Percentiles rank a stretch among this genome's conserved stretches.
phyloP scores from a whole-genome alignment of 768 basidiomycete species.

The Collybia sordida region DNA sequence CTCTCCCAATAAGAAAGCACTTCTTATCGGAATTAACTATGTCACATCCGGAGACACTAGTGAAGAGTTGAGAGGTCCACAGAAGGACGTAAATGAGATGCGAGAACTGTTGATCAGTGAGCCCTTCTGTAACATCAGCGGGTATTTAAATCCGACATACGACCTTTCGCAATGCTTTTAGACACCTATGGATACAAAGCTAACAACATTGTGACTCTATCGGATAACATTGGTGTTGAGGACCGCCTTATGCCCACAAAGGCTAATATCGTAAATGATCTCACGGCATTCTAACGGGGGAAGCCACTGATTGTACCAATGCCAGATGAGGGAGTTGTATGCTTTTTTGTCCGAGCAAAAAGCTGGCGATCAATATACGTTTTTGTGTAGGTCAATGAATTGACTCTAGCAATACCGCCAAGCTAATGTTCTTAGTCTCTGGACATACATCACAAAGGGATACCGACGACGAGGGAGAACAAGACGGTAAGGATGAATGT shows the following conservation, averaged over 20 bases:
- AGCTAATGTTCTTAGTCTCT: not conserved
- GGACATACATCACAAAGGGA: not conserved
- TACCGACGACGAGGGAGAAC: not conserved
- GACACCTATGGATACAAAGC: not conserved
- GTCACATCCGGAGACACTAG: no score
- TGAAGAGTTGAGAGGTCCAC: not conserved
- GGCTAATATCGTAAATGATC: constrained; percentile 1
- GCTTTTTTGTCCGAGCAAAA: not conserved
- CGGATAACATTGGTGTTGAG: not conserved
- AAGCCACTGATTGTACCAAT: not conserved
- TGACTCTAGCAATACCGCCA: no score
- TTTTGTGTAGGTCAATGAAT: not conserved
- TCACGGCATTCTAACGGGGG: no score
- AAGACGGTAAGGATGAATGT: constrained; percentile 1
- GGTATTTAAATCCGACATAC: not conserved
- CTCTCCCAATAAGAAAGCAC: not conserved
- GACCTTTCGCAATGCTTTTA: not conserved
- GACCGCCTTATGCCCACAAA: not conserved
- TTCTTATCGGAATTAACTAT: constrained; percentile 4
- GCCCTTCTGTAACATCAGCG: not conserved
- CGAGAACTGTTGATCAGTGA: not conserved
- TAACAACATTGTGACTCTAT: not conserved
- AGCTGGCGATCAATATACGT: not conserved
- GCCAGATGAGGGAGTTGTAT: constrained; percentile 1
- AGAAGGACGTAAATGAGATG: not conserved